Conservation (phyloP, 2,329 filamentous ascomycete genomes). For the Cladobotryum mycophilum region DNA sequence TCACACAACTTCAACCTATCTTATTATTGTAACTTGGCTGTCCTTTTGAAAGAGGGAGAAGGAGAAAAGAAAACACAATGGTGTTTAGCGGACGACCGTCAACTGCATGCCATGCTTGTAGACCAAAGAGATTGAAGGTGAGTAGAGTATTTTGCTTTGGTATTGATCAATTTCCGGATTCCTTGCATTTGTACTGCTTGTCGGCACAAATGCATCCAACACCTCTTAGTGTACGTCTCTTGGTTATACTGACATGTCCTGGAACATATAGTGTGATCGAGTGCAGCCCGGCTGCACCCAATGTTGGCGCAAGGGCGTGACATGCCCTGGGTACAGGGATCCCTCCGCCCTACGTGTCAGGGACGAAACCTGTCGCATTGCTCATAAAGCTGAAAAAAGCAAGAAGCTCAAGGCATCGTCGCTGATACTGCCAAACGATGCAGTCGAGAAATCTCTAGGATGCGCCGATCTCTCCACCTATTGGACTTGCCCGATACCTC, state of each 20-base stretch:
- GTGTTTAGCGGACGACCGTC: conserved; percentile 25
- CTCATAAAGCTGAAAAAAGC: conserved; percentile 13
- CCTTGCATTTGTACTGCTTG: background rate
- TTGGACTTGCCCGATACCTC: background rate
- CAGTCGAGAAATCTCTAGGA: too few species aligned
- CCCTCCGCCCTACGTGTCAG: conserved; percentile 18
- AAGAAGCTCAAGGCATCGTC: background rate
- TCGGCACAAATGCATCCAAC: background rate
- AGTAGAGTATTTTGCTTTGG: conserved; percentile 1
- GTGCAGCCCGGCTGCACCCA: conserved; percentile 20
- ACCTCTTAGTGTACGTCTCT: background rate
- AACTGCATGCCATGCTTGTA: conserved; percentile 22
- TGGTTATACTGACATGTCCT: background rate
- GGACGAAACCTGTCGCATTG: conserved; percentile 20
- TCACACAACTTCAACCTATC: too few species aligned
- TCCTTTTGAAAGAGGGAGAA: too few species aligned
- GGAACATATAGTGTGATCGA: conserved; percentile 18
- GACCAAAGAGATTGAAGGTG: conserved; percentile 20
- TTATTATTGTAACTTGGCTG: too few species aligned
- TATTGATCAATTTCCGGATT: background rate
- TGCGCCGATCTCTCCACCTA: too few species aligned
- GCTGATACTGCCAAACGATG: too few species aligned
- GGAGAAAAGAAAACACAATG: conserved; percentile 9
- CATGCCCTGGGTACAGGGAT: conserved; percentile 22
- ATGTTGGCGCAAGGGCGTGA: conserved; percentile 21